These are phyloP conservation scores for Blastobotrys raffinosifermentans DNA, from an alignment of 1,139 yeast genomes.

Conservation along the genomic window DNA sequence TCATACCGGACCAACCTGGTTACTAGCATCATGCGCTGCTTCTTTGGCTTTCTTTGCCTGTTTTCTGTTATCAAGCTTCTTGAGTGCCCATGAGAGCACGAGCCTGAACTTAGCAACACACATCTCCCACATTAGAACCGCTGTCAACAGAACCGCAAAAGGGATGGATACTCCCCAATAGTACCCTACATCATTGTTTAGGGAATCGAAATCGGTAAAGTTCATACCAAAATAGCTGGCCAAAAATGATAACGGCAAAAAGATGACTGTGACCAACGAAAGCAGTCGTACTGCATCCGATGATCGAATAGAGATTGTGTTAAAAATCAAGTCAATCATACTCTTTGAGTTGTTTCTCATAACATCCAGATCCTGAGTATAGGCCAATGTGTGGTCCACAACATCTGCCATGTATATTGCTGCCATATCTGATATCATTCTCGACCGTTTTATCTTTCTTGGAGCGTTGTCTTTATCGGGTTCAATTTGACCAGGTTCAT, in stretches of 20 bases:
- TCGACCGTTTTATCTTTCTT: conserved; percentile 1
- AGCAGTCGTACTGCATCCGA: conserved; percentile 47
- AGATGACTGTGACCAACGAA: conserved; percentile 48
- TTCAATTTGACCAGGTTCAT: background rate
- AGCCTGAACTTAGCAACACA: background rate
- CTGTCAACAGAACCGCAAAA: conserved; percentile 38
- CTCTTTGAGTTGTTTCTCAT: conserved; percentile 47
- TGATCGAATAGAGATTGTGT: conserved; percentile 47
- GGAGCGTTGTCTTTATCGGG: background rate
- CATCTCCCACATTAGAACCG: conserved; percentile 28
- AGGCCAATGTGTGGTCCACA: conserved; percentile 46
- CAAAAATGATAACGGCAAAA: conserved; percentile 49
- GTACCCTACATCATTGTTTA: conserved; percentile 39
- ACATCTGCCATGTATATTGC: conserved; percentile 47
- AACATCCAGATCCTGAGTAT: conserved; percentile 45
- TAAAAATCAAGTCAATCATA: conserved; percentile 45
- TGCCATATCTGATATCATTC: conserved; percentile 33
- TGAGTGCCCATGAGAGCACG: conserved; percentile 6
- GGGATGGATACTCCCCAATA: conserved; percentile 51
- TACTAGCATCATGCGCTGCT: no score
- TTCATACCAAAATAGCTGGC: conserved; percentile 59
- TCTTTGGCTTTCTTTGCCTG: background rate
- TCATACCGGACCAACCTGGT: no score
- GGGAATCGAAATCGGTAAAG: conserved; percentile 43
- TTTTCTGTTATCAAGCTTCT: background rate